Evolutionary conservation across 2,329 filamentous ascomycete genomes (phyloP), one percentile per base, ranked within the genome.

Genomic region (Aspergillus ustus): DNA sequence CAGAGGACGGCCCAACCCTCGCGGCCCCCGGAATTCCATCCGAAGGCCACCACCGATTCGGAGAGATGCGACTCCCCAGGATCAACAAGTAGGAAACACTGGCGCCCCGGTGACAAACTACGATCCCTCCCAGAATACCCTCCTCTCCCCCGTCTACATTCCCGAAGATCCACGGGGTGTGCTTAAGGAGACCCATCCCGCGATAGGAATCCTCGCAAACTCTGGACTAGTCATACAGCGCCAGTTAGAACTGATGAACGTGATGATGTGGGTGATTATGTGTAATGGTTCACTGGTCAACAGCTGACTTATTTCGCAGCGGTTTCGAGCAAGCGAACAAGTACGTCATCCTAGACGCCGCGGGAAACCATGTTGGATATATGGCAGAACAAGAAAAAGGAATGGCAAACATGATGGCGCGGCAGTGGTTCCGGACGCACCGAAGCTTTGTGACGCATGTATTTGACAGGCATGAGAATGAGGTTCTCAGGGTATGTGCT

Each of bases 281-380:
- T 7, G 11, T 31, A 17, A 2, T 37, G 13, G 28, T 46, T 4
- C 15, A 40, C 25, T 48, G 20, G 29, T 19, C 51, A 17, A 7
- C 15, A 11, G 40, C 48, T 46, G 54, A 63, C 57, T 65, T 52
- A 20, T 29, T 52, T 13, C 2, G 8, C 25, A 80, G 78, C 63
- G 87, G 87, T 1, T 89, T 89, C 66, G 87, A 89, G 73, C 87
- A 89, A 72, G 86, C 87, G 13, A 89, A 89, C 69, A 82, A 82
- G 71, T 89, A 89, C 70, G 82, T 87, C 15, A 87, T 89, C 52
- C 84, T 89, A 81, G 85, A 89, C 74, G 85, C 85, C 2, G 80
- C 84, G 57, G 87, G 87, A 6, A 84, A 85, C 61, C 87, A 87
- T 64, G 80, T 89, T 48, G 87, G 87, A 13, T 89, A 87, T 66